Percentiles rank a stretch among this genome's conserved stretches.
Conservation (phyloP, 2,329 filamentous ascomycete genomes). For the Arthrobotrys sphaeroides region DNA sequence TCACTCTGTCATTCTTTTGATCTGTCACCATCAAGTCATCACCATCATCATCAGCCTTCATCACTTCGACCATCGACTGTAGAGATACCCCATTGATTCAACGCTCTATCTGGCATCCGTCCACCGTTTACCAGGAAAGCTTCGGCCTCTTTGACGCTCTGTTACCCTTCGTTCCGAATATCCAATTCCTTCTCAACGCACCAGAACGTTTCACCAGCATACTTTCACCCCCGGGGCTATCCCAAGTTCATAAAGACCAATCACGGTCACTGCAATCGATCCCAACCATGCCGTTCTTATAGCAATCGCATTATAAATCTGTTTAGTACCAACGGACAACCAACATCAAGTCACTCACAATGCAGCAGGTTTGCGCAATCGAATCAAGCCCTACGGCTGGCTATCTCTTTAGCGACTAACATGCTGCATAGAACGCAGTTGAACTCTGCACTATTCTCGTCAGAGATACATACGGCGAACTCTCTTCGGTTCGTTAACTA, state of each 20-base stretch:
- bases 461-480: conserved; percentile 87
- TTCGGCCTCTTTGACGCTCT: background rate
- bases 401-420: conserved; percentile 8
- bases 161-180: background rate
- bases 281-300: conserved; percentile 54
- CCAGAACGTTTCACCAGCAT: background rate
- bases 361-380: conserved; percentile 36
- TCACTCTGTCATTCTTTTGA: conserved; percentile 17
- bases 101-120: no score
- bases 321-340: background rate
- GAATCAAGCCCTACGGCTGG: background rate
- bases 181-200: background rate
- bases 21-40: background rate
- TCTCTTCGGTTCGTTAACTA: conserved; percentile 78
- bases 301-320: conserved; percentile 38
- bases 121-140: background rate
- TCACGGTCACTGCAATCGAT: conserved; percentile 60
- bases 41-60: background rate
- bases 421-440: conserved; percentile 70
- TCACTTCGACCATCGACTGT: background rate
- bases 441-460: conserved; percentile 92
- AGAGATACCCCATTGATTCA: conserved; percentile 1
- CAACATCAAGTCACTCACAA: conserved; percentile 13
- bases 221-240: conserved; percentile 51
- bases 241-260: conserved; percentile 55